phyloP scores from a whole-genome alignment of 164 flowering plant species.

The Stephania cephalantha region DNA sequence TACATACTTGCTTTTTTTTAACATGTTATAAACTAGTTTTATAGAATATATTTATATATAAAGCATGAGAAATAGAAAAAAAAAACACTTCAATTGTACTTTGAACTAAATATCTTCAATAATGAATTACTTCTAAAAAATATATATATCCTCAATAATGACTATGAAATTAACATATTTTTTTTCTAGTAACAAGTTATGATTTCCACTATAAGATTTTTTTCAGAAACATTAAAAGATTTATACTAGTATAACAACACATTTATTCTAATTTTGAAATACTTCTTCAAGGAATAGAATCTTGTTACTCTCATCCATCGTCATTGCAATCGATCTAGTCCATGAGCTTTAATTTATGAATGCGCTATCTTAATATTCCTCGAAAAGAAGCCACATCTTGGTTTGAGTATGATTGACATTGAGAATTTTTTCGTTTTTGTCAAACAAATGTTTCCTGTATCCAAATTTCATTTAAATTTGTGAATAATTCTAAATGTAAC shows the following conservation, averaged over 20 bases:
- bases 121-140: too few relatives aligned
- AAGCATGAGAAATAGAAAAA: too few relatives aligned
- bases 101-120: too few relatives aligned
- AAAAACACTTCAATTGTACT: too few relatives aligned
- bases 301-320: slow-evolving; percentile 49
- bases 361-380: slow-evolving; percentile 52
- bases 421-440: slow-evolving; percentile 35
- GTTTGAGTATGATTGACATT: slow-evolving; percentile 30
- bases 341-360: slow-evolving; percentile 47
- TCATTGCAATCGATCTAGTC: slow-evolving; percentile 41
- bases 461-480: neutral
- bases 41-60: too few relatives aligned
- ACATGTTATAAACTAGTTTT: too few relatives aligned
- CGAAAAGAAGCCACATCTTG: slow-evolving; percentile 27
- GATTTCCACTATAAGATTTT: too few relatives aligned
- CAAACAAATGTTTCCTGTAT: slow-evolving; percentile 38
- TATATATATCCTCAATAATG: too few relatives aligned
- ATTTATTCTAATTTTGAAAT: slow-evolving; percentile 38
- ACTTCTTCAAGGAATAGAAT: slow-evolving; percentile 34
- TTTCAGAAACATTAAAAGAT: too few relatives aligned
- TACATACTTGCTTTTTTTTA: too few relatives aligned
- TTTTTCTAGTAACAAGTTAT: too few relatives aligned
- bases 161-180: too few relatives aligned
- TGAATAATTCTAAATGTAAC: neutral
- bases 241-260: neutral